Evolutionary conservation across 2,329 filamentous ascomycete genomes (phyloP).

Genomic region (Coniochaeta sp.): DNA sequence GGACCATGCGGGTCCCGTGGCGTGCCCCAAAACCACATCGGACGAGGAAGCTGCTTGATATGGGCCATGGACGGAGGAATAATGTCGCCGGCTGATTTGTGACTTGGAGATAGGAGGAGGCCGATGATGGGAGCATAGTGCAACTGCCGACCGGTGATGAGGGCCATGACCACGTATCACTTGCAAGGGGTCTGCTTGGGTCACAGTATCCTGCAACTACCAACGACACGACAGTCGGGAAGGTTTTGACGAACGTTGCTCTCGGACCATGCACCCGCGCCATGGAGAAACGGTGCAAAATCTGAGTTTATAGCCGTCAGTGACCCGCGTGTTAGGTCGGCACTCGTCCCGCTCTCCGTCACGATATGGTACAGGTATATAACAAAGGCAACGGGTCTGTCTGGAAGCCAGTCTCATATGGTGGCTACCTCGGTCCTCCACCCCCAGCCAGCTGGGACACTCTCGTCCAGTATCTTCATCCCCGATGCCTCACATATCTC

Average conservation of each 20-base stretch:
- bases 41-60: background rate
- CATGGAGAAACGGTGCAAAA: too few relatives aligned
- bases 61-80: background rate
- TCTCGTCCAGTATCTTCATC: slow-evolving; percentile 31
- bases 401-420: slow-evolving; percentile 17
- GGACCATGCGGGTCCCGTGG: background rate
- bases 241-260: background rate
- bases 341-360: background rate
- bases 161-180: background rate
- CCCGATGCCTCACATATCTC: slow-evolving; percentile 38
- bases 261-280: background rate
- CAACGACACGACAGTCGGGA: background rate
- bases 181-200: background rate
- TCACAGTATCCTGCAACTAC: too few relatives aligned
- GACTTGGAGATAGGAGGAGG: background rate
- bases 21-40: background rate
- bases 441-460: slow-evolving; percentile 31
- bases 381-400: background rate
- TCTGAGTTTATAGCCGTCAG: background rate
- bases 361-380: background rate
- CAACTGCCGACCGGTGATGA: background rate
- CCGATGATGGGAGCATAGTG: background rate
- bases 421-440: slow-evolving; percentile 37
- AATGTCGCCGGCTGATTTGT: background rate
- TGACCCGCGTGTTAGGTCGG: background rate